Conservation (phyloP, 768 basidiomycete species). For the Tylopilus sp. region DNA sequence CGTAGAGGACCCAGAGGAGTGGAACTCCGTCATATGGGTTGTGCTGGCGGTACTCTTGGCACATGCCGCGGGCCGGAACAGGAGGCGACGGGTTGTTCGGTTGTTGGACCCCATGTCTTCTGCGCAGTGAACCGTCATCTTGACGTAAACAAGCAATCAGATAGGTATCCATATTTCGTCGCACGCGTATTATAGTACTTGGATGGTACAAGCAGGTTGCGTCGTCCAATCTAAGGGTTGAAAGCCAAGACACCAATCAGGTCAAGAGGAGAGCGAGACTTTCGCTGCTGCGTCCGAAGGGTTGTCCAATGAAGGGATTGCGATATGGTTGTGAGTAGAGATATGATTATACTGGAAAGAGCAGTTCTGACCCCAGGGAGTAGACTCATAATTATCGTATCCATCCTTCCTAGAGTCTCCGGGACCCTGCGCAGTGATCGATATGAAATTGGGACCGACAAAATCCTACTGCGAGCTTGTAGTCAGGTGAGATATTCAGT, state of each 20-base stretch:
- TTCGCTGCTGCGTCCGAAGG: conserved; percentile 12
- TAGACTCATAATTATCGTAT: background rate
- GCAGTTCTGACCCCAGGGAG: conserved; percentile 2
- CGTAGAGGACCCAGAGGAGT: conserved; percentile 8
- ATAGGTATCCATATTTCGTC: background rate
- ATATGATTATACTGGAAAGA: conserved; percentile 11
- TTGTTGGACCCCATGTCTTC: background rate
- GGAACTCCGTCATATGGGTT: conserved; percentile 14
- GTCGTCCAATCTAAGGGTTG: conserved; percentile 3
- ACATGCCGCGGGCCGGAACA: conserved; percentile 14
- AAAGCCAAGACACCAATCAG: background rate
- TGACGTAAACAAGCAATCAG: background rate
- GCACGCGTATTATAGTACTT: conserved; percentile 5
- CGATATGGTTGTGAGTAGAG: conserved; percentile 12
- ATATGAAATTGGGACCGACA: conserved; percentile 5
- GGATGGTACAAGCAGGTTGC: background rate
- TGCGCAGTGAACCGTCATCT: background rate
- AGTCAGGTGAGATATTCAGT: conserved; percentile 7
- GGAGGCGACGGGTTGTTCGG: background rate
- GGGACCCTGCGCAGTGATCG: conserved; percentile 12
- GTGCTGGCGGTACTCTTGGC: conserved; percentile 5
- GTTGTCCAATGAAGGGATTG: conserved; percentile 13
- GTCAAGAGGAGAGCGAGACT: conserved; percentile 2
- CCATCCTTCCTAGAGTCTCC: conserved; percentile 13
- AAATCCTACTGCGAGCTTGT: background rate